phyloP scores from a whole-genome alignment of 2,329 filamentous ascomycete species.

The Conoideocrella luteorostrata region DNA sequence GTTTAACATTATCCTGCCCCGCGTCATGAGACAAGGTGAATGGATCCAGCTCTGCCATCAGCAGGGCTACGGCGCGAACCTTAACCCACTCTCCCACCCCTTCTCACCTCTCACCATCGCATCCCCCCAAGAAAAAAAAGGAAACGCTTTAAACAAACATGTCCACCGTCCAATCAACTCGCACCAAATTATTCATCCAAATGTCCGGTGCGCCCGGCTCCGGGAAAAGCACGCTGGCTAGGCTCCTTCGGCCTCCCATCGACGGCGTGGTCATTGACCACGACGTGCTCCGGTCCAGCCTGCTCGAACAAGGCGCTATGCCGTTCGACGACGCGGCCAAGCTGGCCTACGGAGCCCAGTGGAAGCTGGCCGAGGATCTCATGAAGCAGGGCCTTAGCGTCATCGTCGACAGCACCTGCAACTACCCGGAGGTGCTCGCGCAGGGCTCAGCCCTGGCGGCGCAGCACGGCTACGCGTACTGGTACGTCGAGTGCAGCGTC shows the following conservation, averaged over 20 bases:
- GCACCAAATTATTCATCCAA: too few species aligned
- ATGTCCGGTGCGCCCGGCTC: slow-evolving; percentile 34
- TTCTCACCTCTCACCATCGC: too few species aligned
- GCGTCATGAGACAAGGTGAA: too few species aligned
- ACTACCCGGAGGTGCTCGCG: slow-evolving; percentile 24
- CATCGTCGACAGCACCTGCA: slow-evolving; percentile 33
- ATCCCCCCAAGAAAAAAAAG: too few species aligned
- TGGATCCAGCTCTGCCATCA: too few species aligned
- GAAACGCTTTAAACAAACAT: too few species aligned
- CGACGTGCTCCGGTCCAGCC: slow-evolving; percentile 26
- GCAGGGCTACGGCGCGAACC: too few species aligned
- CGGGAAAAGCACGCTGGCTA: slow-evolving; percentile 31
- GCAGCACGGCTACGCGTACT: slow-evolving; percentile 12
- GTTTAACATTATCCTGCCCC: too few species aligned
- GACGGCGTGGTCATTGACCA: slow-evolving; percentile 28
- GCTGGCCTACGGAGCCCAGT: slow-evolving; percentile 27
- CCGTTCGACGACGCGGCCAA: slow-evolving; percentile 25
- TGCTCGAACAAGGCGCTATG: slow-evolving; percentile 19
- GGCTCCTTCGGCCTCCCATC: slow-evolving; percentile 19
- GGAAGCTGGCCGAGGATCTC: slow-evolving; percentile 26
- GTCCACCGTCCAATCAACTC: too few species aligned
- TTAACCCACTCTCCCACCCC: too few species aligned
- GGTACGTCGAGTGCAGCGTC: slow-evolving; percentile 27
- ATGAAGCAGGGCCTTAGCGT: slow-evolving; percentile 26
- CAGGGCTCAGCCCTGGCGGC: slow-evolving; percentile 21